Evolutionary conservation across 2,329 filamentous ascomycete genomes (phyloP).

Genomic region (Blastomyces parvus): DNA sequence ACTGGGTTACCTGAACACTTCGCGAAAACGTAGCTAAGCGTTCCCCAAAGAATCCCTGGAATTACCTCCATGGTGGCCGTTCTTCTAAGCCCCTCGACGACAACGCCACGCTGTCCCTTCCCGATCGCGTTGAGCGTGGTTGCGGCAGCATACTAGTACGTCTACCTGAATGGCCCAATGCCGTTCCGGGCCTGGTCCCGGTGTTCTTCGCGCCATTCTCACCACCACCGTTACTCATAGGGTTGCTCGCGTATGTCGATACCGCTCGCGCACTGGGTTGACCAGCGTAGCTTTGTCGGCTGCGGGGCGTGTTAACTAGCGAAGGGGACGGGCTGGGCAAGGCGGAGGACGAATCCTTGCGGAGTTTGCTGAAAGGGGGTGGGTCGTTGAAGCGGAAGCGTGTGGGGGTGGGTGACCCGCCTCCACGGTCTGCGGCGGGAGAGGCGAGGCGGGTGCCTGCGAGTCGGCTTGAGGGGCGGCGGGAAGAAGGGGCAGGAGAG

Average conservation of each 20-base stretch:
- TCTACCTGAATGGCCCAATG: conserved; percentile 32
- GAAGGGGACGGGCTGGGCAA: conserved; percentile 5
- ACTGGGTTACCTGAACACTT: neutral
- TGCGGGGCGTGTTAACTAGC: conserved; percentile 27
- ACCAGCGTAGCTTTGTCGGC: conserved; percentile 32
- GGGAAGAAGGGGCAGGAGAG: conserved; percentile 29
- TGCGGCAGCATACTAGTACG: conserved; percentile 34
- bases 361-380: conserved; percentile 35
- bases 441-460: conserved; percentile 11
- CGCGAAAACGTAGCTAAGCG: neutral
- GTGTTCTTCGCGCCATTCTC: conserved; percentile 6
- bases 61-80: conserved; percentile 31
- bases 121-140: conserved; percentile 14
- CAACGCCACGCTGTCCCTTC: conserved; percentile 23
- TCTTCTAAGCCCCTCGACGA: conserved; percentile 22
- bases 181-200: conserved; percentile 28
- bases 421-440: conserved; percentile 16
- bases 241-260: conserved; percentile 4
- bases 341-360: conserved; percentile 19
- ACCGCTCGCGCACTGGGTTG: conserved; percentile 17
- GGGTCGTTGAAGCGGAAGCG: conserved; percentile 29
- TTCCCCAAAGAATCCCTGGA: neutral
- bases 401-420: conserved; percentile 27
- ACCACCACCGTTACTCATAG: neutral
- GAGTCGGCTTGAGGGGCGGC: conserved; percentile 27